A percentile compares a stretch with the other conserved stretches of the same genome.
Evolutionary conservation across 1,284 basidiomycete species (phyloP).

Genomic region (Golubevia pallescens): DNA sequence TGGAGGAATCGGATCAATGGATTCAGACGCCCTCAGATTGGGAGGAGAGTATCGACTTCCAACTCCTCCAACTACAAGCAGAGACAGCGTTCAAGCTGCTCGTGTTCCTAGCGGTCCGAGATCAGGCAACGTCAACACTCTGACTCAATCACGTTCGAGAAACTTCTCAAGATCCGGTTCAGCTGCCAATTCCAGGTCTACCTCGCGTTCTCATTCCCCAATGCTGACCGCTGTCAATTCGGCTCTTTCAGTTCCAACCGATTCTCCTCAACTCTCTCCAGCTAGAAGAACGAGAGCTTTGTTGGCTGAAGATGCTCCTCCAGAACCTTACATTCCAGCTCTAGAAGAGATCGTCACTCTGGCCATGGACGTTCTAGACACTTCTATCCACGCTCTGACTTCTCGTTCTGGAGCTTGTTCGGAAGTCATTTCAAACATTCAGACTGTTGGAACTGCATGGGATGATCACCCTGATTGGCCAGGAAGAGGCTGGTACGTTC

Average conservation of each 20-base stretch:
- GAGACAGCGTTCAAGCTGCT: constrained; percentile 9
- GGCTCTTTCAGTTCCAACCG: constrained; percentile 38
- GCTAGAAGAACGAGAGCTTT: constrained; percentile 32
- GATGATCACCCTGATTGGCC: constrained; percentile 98
- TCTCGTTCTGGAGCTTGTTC: constrained; percentile 83
- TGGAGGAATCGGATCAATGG: no score
- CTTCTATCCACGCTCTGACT: constrained; percentile 83
- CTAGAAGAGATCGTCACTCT: constrained; percentile 91
- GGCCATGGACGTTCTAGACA: constrained; percentile 92
- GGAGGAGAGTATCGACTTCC: constrained; percentile 31
- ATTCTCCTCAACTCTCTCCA: constrained; percentile 45
- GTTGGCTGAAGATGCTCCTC: constrained; percentile 26
- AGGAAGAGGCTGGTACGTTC: constrained; percentile 96
- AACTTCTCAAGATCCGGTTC: constrained; percentile 70
- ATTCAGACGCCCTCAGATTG: no score
- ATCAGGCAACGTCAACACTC: constrained; percentile 45
- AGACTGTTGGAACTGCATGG: constrained; percentile 90
- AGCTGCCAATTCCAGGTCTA: constrained; percentile 84
- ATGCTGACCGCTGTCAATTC: constrained; percentile 69
- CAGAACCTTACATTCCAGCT: constrained; percentile 71
- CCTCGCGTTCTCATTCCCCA: constrained; percentile 91
- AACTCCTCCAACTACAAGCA: constrained; percentile 23
- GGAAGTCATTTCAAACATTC: constrained; percentile 84
- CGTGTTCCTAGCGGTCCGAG: constrained; percentile 65
- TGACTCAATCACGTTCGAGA: constrained; percentile 25